Evolutionary conservation across 768 basidiomycete genomes (phyloP).

Genomic region (Mycena albidolilacea): DNA sequence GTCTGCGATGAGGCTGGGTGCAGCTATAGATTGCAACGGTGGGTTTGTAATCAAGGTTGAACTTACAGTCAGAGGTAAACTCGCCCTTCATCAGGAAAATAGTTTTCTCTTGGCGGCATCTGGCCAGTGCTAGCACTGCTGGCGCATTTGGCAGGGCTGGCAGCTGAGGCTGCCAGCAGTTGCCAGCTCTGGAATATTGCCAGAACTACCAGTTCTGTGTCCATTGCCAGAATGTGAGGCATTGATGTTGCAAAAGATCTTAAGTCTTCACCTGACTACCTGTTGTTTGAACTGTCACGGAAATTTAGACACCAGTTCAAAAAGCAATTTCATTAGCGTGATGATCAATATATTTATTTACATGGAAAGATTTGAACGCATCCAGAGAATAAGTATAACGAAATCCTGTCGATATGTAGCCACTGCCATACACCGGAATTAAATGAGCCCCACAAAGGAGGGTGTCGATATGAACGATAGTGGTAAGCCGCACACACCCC

Average conservation of each 20-base stretch:
- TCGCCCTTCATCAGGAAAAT: too few species aligned
- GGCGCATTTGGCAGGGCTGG: not conserved
- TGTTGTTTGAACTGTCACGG: not conserved
- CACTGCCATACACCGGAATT: not conserved
- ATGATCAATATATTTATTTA: not conserved
- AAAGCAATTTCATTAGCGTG: not conserved
- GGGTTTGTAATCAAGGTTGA: too few species aligned
- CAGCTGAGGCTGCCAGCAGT: not conserved
- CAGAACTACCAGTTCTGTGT: not conserved
- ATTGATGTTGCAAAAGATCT: not conserved
- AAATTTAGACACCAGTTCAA: not conserved
- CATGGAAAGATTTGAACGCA: constrained; percentile 1
- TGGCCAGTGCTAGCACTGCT: not conserved
- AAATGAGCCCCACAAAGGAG: not conserved
- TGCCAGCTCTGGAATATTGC: not conserved
- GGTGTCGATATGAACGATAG: not conserved
- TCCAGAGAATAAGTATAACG: constrained; percentile 1
- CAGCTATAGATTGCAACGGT: too few species aligned
- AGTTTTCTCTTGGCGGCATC: too few species aligned
- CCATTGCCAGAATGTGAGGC: not conserved
- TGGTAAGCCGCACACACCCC: not conserved
- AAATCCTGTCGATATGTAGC: not conserved
- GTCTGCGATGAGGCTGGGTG: too few species aligned
- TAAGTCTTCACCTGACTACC: not conserved
- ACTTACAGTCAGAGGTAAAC: too few species aligned